Evolutionary conservation across 805 yeast species (phyloP), one percentile per base, ranked within the genome.

Genomic region (Hanseniaspora jakobsenii): DNA sequence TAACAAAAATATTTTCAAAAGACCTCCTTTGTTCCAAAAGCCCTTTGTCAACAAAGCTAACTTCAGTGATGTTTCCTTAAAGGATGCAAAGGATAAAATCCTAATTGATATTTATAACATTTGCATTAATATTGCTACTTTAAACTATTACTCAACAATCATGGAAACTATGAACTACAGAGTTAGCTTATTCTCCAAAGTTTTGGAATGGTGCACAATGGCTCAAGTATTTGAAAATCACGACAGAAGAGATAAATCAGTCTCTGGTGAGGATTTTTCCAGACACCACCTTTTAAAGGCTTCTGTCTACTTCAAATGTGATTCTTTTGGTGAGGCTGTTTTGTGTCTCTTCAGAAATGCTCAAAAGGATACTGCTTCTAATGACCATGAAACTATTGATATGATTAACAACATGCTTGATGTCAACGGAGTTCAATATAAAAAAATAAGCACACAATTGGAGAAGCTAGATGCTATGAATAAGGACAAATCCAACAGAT

Each of bases 71-170:
- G 31, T 51, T 19, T 32, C 49, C n/a, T 45, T 16, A 6, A 39
- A 42, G 14, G 26, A 16, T n/a, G 14, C 35, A 4, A 42, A 23
- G 50, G 13, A 35, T 47, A 21, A 38, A 51, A 2, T 47, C 50
- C 27, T 57, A 56, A 17, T 31, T 4, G 27, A 30, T 31, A 46
- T 54, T 27, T 59, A 58, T 42, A 41, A 58, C 16, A 57, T 78
- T 2, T 71, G 70, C 48, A 60, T 77, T 34, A 84, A 82, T 3
- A 73, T 75, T 31, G 61, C 74, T 8, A 70, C 77, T 4, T 69
- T 84, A 34, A 78, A 77, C 53, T 65, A 75, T 50, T 60, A 74
- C 1, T 55, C 68, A 36, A 61, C 69, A 23, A 77, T 75, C 23
- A 63, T 66, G 42, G 57, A 67, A 2, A 71, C 52, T 8, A 50